phyloP scores from a whole-genome alignment of 2,329 filamentous ascomycete genomes.

The Grosmannia clavigera region DNA sequence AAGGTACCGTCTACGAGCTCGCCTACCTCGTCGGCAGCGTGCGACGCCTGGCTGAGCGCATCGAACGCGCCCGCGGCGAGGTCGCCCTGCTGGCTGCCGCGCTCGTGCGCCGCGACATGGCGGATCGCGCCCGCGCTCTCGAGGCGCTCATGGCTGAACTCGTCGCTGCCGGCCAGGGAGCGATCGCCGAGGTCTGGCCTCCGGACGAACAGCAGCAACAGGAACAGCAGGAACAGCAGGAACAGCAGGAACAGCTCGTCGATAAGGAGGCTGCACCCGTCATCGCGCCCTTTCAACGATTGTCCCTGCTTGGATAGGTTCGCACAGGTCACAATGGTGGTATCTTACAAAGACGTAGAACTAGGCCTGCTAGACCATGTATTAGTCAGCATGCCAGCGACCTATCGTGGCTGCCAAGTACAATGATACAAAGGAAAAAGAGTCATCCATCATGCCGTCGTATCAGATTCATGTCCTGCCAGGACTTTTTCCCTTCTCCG shows the following conservation, averaged over 20 bases:
- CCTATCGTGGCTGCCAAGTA: too few relatives aligned
- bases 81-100: slow-evolving; percentile 63
- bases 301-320: slow-evolving; percentile 36
- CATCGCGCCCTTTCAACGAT: slow-evolving; percentile 34
- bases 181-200: slow-evolving; percentile 56
- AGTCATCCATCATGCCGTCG: not conserved
- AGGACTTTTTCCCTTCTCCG: not conserved
- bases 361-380: too few relatives aligned
- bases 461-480: not conserved
- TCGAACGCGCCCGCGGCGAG: slow-evolving; percentile 62
- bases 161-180: slow-evolving; percentile 52
- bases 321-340: not conserved
- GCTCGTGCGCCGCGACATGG: slow-evolving; percentile 69
- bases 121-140: slow-evolving; percentile 70
- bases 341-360: too few relatives aligned
- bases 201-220: slow-evolving; percentile 13
- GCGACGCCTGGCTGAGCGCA: slow-evolving; percentile 66
- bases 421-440: not conserved
- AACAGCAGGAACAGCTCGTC: not conserved
- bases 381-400: too few relatives aligned
- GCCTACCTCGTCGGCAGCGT: slow-evolving; percentile 91
- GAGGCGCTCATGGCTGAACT: slow-evolving; percentile 66
- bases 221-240: not conserved
- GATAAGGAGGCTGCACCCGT: slow-evolving; percentile 30
- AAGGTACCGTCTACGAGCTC: slow-evolving; percentile 95